Base-by-base conservation (phyloP, 139 green algal genomes). In the Gonium pectorale region DNA sequence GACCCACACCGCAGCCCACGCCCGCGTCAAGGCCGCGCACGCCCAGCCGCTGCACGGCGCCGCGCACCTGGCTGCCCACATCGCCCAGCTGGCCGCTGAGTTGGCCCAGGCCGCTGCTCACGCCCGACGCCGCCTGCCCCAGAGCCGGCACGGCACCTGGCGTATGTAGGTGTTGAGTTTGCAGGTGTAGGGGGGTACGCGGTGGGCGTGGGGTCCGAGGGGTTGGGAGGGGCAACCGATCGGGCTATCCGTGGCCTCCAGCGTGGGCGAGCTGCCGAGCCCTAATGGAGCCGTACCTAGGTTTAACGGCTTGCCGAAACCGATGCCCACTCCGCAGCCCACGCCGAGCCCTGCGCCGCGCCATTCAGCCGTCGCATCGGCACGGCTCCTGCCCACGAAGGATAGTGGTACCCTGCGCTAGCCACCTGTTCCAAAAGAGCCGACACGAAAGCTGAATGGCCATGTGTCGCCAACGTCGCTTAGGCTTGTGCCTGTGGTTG, bases 311-410 rank as follows among this genome's bases (percentile, higher is more conserved):
- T 74, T 1, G 0, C 81, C 82, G 63, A 90, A 77, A 3, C 87
- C 87, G 29, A 90, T 64, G 40, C 87, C 87, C 11, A 90, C 69
- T 8, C 87, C 87, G 38, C 87, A 90, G 4, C 87, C 87, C 15
- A 89, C 62, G 40, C 89, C 87, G 40, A 86, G 6, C n/a, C 88
- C 62, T 82, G 87, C 27, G n/a, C n/a, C n/a, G n/a, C n/a, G n/a
- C n/a, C n/a, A n/a, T n/a, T n/a, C n/a, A n/a, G n/a, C n/a, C n/a
- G n/a, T n/a, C n/a, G n/a, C n/a, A n/a, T n/a, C n/a, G n/a, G n/a
- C n/a, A 27, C 9, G 31, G 56, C 22, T 15, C 26, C 24, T 26
- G 3, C 2, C 2, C 24, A 24, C 46, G 15, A 15, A 54, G 46
- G 46, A 11, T 11, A 15, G 13, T 54, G 46, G 15, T 54, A 54